Evolutionary conservation across 2,329 filamentous ascomycete genomes (phyloP).

Genomic region (Bipolaris zeicola): DNA sequence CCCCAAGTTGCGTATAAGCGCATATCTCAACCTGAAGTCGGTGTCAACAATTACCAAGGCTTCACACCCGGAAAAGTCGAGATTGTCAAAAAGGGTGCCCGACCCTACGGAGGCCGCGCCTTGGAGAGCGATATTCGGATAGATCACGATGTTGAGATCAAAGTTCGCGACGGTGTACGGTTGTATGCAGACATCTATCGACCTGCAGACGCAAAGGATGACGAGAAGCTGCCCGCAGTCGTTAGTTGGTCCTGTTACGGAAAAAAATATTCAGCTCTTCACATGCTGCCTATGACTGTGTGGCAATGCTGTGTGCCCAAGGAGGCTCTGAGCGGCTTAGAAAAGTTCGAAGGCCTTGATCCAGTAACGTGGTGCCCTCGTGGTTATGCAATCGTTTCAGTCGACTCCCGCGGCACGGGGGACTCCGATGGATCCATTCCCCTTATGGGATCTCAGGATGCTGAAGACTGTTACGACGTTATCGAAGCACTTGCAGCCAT

Average conservation of each 20-base stretch:
- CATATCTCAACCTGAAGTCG: conserved; percentile 45
- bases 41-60: conserved; percentile 51
- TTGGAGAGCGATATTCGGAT: conserved; percentile 49
- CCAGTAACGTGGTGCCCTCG: conserved; percentile 44
- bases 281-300: conserved; percentile 49
- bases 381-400: conserved; percentile 45
- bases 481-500: conserved; percentile 40
- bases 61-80: conserved; percentile 50
- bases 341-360: conserved; percentile 55
- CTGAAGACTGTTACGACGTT: conserved; percentile 30
- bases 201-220: conserved; percentile 38
- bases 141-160: conserved; percentile 55
- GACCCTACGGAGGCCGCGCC: conserved; percentile 44
- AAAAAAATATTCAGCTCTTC: conserved; percentile 51
- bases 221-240: conserved; percentile 51
- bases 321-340: conserved; percentile 34
- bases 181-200: conserved; percentile 56
- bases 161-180: conserved; percentile 50
- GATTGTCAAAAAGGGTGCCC: conserved; percentile 48
- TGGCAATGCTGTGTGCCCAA: conserved; percentile 48
- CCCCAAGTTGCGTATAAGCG: conserved; percentile 39
- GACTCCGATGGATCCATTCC: conserved; percentile 45
- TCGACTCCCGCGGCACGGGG: conserved; percentile 39
- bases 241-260: conserved; percentile 55
- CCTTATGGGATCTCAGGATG: conserved; percentile 53